Evolutionary conservation across 768 basidiomycete species (phyloP).

Genomic region (Russula griseocarnosa): DNA sequence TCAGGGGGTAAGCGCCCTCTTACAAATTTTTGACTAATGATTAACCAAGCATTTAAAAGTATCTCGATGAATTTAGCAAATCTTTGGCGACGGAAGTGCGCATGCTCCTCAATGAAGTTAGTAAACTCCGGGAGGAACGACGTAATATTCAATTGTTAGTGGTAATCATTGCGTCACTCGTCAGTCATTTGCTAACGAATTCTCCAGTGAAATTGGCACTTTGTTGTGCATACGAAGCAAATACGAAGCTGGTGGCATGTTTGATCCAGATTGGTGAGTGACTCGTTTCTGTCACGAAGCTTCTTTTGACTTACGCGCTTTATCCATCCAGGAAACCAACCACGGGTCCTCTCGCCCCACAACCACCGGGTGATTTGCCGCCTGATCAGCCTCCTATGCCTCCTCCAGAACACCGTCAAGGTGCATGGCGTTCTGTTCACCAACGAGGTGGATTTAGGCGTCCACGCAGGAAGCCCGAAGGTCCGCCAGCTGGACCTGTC

Average conservation of each 20-base stretch:
- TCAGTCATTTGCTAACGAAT: slow-evolving; percentile 5
- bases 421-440: slow-evolving; percentile 29
- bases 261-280: slow-evolving; percentile 70
- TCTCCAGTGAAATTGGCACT: slow-evolving; percentile 67
- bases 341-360: slow-evolving; percentile 34
- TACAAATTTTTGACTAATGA: not conserved
- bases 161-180: too few species aligned
- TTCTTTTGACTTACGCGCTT: slow-evolving; percentile 5
- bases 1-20: slow-evolving; percentile 55
- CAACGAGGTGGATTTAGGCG: slow-evolving; percentile 26
- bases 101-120: slow-evolving; percentile 78
- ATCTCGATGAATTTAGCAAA: slow-evolving; percentile 84
- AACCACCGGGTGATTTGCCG: slow-evolving; percentile 25
- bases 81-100: slow-evolving; percentile 79
- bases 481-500: slow-evolving; percentile 18
- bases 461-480: slow-evolving; percentile 24
- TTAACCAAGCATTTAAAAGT: slow-evolving; percentile 41
- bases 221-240: slow-evolving; percentile 67
- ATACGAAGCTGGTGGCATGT: slow-evolving; percentile 82
- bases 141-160: slow-evolving; percentile 75
- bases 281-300: not conserved
- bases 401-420: slow-evolving; percentile 29
- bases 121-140: slow-evolving; percentile 74
- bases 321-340: slow-evolving; percentile 45
- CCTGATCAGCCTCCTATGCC: slow-evolving; percentile 31